Percentiles rank a stretch among this genome's conserved stretches.
phyloP scores from a whole-genome alignment of 2,329 filamentous ascomycete species.

The Grosmannia serpens region DNA sequence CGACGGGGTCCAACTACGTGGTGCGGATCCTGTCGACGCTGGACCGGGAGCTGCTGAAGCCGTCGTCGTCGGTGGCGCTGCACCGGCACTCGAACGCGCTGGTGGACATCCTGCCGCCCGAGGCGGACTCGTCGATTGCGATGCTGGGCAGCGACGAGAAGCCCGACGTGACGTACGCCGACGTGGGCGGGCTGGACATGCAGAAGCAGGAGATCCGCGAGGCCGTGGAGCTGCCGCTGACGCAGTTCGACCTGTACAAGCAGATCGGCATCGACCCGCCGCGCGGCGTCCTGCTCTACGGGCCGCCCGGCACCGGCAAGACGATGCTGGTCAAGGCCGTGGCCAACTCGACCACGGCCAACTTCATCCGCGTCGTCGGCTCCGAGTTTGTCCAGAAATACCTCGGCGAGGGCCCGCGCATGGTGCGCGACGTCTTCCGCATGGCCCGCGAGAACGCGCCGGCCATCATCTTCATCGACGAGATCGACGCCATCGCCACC shows the following conservation, averaged over 20 bases:
- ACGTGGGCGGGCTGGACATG: slow-evolving; percentile 97
- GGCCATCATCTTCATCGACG: slow-evolving; percentile 98
- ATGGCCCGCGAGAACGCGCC: slow-evolving; percentile 99
- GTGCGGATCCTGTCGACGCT: slow-evolving; percentile 96
- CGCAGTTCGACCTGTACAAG: slow-evolving; percentile 97
- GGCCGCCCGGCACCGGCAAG: slow-evolving; percentile 90
- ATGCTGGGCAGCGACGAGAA: slow-evolving; percentile 97
- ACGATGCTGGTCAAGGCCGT: slow-evolving; percentile 98
- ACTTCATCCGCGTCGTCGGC: slow-evolving; percentile 95
- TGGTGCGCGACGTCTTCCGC: slow-evolving; percentile 97
- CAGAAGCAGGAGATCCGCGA: slow-evolving; percentile 99
- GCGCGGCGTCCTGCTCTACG: slow-evolving; percentile 89
- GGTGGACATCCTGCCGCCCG: slow-evolving; percentile 95
- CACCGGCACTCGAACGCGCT: slow-evolving; percentile 97
- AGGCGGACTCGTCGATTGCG: slow-evolving; percentile 96
- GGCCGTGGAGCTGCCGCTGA: slow-evolving; percentile 90
- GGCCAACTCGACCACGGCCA: slow-evolving; percentile 94
- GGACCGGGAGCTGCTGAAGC: slow-evolving; percentile 95
- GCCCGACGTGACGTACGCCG: slow-evolving; percentile 94
- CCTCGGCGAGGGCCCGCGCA: slow-evolving; percentile 89
- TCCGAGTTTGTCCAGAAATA: slow-evolving; percentile 99
- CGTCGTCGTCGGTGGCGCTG: slow-evolving; percentile 91
- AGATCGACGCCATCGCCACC: slow-evolving; percentile 96
- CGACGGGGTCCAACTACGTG: slow-evolving; percentile 96
- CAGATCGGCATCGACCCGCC: slow-evolving; percentile 98